Percentiles rank a stretch among this genome's conserved stretches.
Conservation (phyloP, 192 early-diverging fungal genomes). For the Coemansia sp. region DNA sequence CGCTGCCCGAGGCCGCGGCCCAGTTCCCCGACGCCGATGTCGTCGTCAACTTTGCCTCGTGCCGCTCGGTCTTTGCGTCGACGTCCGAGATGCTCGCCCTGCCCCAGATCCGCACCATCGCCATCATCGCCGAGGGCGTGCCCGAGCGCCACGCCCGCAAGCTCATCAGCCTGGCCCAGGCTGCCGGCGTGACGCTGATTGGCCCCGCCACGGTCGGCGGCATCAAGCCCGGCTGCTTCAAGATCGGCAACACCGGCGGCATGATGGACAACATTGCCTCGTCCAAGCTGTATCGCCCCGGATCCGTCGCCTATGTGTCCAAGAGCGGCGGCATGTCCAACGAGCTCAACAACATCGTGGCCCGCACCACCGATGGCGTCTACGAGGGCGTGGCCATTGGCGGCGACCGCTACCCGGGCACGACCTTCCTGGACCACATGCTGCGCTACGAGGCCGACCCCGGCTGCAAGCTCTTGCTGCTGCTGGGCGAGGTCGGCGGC, state of each 20-base stretch:
- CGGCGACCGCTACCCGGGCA: conserved; percentile 97
- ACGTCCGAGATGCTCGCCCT: conserved; percentile 83
- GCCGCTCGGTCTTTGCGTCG: conserved; percentile 89
- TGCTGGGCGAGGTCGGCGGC: conserved; percentile 97
- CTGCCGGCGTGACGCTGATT: conserved; percentile 81
- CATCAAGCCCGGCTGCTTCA: conserved; percentile 99
- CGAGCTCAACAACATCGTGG: conserved; percentile 99
- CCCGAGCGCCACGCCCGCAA: conserved; percentile 94
- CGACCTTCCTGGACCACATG: conserved; percentile 98
- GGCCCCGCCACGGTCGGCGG: conserved; percentile 99
- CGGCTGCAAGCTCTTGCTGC: conserved; percentile 87
- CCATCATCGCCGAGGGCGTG: conserved; percentile 99
- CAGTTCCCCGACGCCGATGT: conserved; percentile 92
- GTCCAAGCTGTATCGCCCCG: conserved; percentile 94
- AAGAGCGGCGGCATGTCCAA: conserved; percentile 99
- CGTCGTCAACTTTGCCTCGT: conserved; percentile 97
- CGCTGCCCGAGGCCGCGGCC: conserved; percentile 76
- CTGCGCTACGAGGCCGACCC: conserved; percentile 92
- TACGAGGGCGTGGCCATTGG: conserved; percentile 99
- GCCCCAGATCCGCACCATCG: conserved; percentile 88
- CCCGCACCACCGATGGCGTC: conserved; percentile 93
- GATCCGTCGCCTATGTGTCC: conserved; percentile 96
- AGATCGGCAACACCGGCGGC: conserved; percentile 99
- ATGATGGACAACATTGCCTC: conserved; percentile 99
- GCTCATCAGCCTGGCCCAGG: conserved; percentile 80